Base-by-base conservation (phyloP, 163 green algal genomes). In the Scenedesmus sp. region DNA sequence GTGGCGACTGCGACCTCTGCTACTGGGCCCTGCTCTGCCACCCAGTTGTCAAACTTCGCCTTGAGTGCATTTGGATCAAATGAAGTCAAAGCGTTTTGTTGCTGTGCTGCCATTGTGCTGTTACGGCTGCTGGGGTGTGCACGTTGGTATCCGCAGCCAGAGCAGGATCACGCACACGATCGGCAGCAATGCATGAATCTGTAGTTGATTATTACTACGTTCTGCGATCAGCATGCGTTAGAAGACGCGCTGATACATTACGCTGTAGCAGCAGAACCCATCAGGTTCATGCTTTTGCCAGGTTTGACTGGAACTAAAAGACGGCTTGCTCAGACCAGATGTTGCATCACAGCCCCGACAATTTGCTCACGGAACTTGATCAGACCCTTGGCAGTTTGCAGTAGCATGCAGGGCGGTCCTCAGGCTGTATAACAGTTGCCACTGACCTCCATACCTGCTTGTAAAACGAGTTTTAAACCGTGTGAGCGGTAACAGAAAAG, bases 1-100 rank as follows among this genome's bases (percentile, higher is more conserved):
- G 91, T 91, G 18, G 91, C 93, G 43, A 94, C 85, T 10, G 94
- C 37, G 7, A 95, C 96, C 61, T 98, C 95, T n/a, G 97, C 91
- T 43, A 88, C 93, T 3, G 92, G 87, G 13, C 93, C 93, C 92
- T 98, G 96, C 78, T 90, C 76, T 44, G 91, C 91, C 7, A 95
- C 78, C 96, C 96, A 98, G 22, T 46, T 80, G n/a, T 96, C 91
- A 35, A 96, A 92, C 16, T 92, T 73, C 10, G 83, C 42, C 87
- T 96, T 92, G 1, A 97, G 44, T 40, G 93, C 46, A 51, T 94
- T 91, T 20, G 90, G 90, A 59, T 94, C 68, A 4, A 93, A 91
- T 26, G n/a, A 86, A 40, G 81, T 42, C 30, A 40, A 42, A 13
- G 43, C 10, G 79, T 59, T 85, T 65, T 89, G 83, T 68, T 70